Evolutionary conservation across 805 yeast species (phyloP), one percentile per base, ranked within the genome.

Genomic region (Candida multigemmis): DNA sequence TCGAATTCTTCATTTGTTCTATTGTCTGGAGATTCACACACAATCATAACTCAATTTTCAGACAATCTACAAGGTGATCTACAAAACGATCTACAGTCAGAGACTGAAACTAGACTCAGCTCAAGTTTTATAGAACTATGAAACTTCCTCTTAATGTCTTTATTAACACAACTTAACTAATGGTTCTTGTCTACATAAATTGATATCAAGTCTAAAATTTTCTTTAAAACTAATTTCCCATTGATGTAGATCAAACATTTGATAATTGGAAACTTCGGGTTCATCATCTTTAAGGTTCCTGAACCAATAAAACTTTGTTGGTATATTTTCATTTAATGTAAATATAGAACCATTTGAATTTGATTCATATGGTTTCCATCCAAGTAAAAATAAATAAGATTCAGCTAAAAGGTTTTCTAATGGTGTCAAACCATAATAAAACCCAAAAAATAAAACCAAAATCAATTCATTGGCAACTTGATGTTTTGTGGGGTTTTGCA

Each of bases 331-430:
- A 14, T 21, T 16, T 16, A 19, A n/a, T n/a, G n/a, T n/a, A n/a
- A n/a, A n/a, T n/a, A 16, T 8, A 5, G 17, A 25, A 2, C 31
- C 29, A 18, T 31, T 33, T 3, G 33, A 19, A 26, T 29, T 42
- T 27, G 37, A 35, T 30, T 30, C 47, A 30, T 61, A 62, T 2
- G 68, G 68, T 29, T 38, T 53, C 68, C 68, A 62, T 3, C 65
- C 66, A 22, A 60, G 40, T 26, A 44, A 41, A 34, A 53, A 54
- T 30, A 62, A 50, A 30, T 51, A 48, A 3, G 50, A 43, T 40
- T 62, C 68, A 5, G 68, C 66, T 12, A 60, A 50, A 25, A 59
- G 44, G 36, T 60, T 59, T 32, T 62, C 68, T 16, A 59, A 39
- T 3, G 68, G 68, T 4, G 65, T 54, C 14, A 49, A 35, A 3